Evolutionary conservation across 352 stramenopile species (phyloP).

Genomic region (Globisporangium acanthophoron): DNA sequence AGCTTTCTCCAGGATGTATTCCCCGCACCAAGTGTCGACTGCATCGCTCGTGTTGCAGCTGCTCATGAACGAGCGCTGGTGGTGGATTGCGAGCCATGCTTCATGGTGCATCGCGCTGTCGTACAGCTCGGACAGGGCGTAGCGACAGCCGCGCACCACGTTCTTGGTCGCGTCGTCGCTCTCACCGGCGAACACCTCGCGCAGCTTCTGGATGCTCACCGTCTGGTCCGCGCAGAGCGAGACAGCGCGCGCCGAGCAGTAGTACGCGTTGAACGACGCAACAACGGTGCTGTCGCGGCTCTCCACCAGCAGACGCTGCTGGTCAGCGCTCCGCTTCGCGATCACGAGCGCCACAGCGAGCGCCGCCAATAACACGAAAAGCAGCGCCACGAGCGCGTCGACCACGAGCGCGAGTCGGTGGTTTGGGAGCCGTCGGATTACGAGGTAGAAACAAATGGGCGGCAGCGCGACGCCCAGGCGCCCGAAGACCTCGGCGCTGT

Average conservation of each 20-base stretch:
- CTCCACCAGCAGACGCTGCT: not conserved
- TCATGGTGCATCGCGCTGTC: not conserved
- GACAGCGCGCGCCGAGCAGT: constrained; percentile 1
- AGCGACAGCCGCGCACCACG: constrained; percentile 1
- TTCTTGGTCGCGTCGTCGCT: not conserved
- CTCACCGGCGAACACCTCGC: not conserved
- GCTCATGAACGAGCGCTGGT: constrained; percentile 1
- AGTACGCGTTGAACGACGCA: constrained; percentile 3
- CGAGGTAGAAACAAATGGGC: constrained; percentile 3
- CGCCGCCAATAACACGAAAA: not conserved
- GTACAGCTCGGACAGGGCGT: not conserved
- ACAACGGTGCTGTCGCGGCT: not conserved
- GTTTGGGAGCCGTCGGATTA: constrained; percentile 1
- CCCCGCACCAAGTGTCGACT: constrained; percentile 7
- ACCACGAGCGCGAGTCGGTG: constrained; percentile 1
- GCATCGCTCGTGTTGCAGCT: constrained; percentile 1
- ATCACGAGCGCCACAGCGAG: not conserved
- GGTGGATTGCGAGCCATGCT: not conserved
- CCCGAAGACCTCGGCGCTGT: not conserved
- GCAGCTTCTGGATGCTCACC: not conserved
- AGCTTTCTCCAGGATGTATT: not conserved
- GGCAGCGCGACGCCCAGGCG: not conserved
- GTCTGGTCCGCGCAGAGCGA: constrained; percentile 1
- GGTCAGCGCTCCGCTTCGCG: not conserved
- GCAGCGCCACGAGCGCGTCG: constrained; percentile 1